Conservation (phyloP, 2,329 filamentous ascomycete genomes). For the Xylaria polymorpha region DNA sequence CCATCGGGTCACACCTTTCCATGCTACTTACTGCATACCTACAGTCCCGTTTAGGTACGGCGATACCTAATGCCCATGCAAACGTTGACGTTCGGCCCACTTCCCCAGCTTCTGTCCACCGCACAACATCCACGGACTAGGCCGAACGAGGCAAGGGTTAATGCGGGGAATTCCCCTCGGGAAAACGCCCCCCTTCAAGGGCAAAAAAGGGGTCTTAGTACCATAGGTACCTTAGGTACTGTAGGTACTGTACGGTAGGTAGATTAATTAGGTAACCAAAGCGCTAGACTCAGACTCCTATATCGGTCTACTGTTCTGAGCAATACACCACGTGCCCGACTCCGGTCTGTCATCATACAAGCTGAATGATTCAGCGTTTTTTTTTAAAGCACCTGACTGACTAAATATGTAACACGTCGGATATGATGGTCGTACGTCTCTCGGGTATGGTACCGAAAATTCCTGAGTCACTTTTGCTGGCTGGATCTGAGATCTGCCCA, state of each 20-base stretch:
- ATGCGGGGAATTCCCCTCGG: conserved; percentile 35
- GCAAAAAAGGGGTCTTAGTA: conserved; percentile 21
- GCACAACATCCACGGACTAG: conserved; percentile 19
- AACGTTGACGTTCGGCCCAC: conserved; percentile 27
- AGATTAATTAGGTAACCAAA: conserved; percentile 14
- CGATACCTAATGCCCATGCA: conserved; percentile 17
- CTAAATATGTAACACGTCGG: background rate
- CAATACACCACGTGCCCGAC: conserved; percentile 28
- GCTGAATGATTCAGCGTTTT: background rate
- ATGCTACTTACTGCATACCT: conserved; percentile 8
- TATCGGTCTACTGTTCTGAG: conserved; percentile 23
- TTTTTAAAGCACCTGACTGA: conserved; percentile 27
- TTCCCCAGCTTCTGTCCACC: conserved; percentile 35
- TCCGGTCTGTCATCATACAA: conserved; percentile 9
- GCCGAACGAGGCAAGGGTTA: conserved; percentile 13
- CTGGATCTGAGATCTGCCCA: background rate
- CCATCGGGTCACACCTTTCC: conserved; percentile 14
- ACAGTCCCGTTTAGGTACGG: background rate
- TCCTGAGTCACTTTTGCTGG: background rate
- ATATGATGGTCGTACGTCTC: background rate
- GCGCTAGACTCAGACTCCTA: conserved; percentile 28
- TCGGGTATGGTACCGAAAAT: conserved; percentile 3
- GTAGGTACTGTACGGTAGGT: background rate
- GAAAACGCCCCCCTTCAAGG: background rate
- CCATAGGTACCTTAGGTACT: too few relatives aligned